Evolutionary conservation across 305 asterid species (phyloP), one percentile per base, ranked within the genome.

Genomic region (Coffea humblotiana): DNA sequence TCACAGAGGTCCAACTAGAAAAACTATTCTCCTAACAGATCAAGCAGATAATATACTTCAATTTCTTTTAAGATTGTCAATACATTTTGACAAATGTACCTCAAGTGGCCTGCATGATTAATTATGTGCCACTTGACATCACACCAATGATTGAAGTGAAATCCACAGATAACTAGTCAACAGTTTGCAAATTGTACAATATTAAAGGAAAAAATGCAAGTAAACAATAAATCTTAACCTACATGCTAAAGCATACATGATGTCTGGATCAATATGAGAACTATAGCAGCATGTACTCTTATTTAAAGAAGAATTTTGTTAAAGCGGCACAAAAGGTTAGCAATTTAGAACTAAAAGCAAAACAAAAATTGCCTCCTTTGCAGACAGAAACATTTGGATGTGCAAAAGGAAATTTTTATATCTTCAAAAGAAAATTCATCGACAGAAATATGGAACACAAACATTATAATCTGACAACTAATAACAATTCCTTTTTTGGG

Each of bases 371-470:
- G 37, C 63, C 64, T 63, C 72, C 69, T 71, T 72, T 47, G 4
- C 43, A 40, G 43, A 40, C 27, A 25, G 51, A 79, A 74, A 77
- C 64, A 82, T 54, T 21, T 21, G 67, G 29, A 74, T 71, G 18
- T 66, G 11, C 3, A 1, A 69, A n/a, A 69, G n/a, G 29, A 40
- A 68, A 69, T 12, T 40, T 40, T 40, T 40, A 40, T 5, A 40
- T 40, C 43, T 40, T 40, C 43, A 40, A 40, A 32, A 40, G 43
- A 40, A 40, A 40, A 40, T 40, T 40, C 43, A 40, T 40, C 43
- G 6, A 40, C 43, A 5, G 43, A 40, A 40, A 40, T 40, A 40
- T 40, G 43, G 43, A 40, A 40, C 43, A 40, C 43, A 40, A 40
- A 40, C 43, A 40, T 3, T 40, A 40, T 2, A 40, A 3, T 40